Base-by-base conservation (phyloP, 1,284 basidiomycete genomes). In the Cryptococcus sp. region DNA sequence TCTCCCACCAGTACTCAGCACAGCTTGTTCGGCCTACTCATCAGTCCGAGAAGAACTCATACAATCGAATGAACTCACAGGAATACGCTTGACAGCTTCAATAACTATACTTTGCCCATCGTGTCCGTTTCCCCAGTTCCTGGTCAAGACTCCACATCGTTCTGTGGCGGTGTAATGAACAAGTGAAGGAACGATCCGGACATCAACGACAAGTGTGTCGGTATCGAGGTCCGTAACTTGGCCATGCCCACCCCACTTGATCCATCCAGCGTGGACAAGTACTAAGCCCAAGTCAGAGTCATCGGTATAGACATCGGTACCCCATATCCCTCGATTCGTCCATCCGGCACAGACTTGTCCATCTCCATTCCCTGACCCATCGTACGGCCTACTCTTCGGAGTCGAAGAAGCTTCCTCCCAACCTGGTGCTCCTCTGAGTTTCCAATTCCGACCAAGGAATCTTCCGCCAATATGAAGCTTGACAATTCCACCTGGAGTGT, bases 221-320 rank as follows among this genome's bases (percentile, higher is more conserved):
- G 39, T 48, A 28, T 7, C 46, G 18, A 14, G 13, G 18, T n/a
- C 25, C 5, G 21, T n/a, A 14, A 23, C 49, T 22, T 53, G 54
- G 16, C 43, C 45, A 22, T 50, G 48, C 18, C 23, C 53, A 21
- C 51, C 57, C 67, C 72, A 77, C 54, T 73, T 69, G 46, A 77
- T 63, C 79, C 79, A 81, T 11, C 80, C 80, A 1, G 77, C 76
- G 61, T 82, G 80, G 4, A 81, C 63, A 28, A 79, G 74, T 46
- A 81, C 74, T 14, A 76, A 75, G 1, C 80, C 69, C 4, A 81
- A 69, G 60, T 81, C 79, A 23, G 80, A 81, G 61, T 82, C 81
- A 63, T 82, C 81, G n/a, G 80, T 81, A 61, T 81, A 82, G 36
- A 81, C 78, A 49, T 81, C 80, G 3, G 79, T 81, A 5, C 81